These are phyloP conservation scores for Macrophomina pseudophaseolina DNA, from an alignment of 2,329 filamentous ascomycete genomes.

Conservation along the genomic window DNA sequence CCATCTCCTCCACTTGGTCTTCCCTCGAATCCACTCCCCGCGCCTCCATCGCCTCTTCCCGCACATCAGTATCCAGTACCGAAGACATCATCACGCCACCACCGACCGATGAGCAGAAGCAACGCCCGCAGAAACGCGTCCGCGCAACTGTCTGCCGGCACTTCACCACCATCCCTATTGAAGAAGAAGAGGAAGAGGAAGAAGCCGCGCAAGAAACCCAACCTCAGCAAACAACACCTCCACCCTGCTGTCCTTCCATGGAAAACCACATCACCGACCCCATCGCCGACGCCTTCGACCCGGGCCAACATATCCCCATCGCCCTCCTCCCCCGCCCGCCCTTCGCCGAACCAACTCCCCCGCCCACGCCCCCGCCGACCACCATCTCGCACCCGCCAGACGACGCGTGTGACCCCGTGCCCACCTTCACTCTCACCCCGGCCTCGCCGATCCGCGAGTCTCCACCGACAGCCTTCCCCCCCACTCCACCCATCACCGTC, in stretches of 20 bases:
- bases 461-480: neutral
- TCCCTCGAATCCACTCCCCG: constrained; percentile 6
- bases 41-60: constrained; percentile 3
- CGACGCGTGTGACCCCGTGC: too few species aligned
- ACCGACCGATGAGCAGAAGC: too few species aligned
- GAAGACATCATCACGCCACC: neutral
- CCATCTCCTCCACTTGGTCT: neutral
- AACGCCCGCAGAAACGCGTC: neutral
- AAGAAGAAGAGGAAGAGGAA: neutral
- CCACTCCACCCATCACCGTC: neutral
- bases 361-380: constrained; percentile 4
- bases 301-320: neutral
- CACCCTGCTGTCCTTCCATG: neutral
- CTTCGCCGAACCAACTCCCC: constrained; percentile 1
- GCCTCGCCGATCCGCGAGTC: neutral
- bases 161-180: neutral
- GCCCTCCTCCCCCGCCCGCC: neutral
- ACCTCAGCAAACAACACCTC: neutral
- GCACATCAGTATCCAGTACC: neutral
- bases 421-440: constrained; percentile 5
- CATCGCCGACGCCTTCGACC: neutral
- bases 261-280: constrained; percentile 8
- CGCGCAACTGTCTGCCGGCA: constrained; percentile 11
- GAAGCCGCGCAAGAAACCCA: neutral
- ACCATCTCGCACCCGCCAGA: neutral